Base-by-base conservation (phyloP, 2,329 filamentous ascomycete species). In the Orbilia javanica region DNA sequence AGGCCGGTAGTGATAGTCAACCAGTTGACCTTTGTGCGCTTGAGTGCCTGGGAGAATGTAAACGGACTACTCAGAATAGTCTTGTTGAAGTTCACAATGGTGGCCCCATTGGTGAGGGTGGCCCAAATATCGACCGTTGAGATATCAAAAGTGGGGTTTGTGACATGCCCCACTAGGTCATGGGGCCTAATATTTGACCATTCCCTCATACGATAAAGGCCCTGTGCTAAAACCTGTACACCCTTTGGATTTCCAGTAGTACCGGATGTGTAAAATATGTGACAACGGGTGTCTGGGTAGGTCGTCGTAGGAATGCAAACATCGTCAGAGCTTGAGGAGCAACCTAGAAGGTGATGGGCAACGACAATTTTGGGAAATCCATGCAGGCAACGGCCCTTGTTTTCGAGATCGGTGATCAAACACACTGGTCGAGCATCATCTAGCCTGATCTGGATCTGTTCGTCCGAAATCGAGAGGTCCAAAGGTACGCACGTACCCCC, bases 261-360 rank as follows among this genome's bases (percentile, higher is more conserved):
- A 1, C 62, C 62, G 13, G 62, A 65, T 7, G 62, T 65, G 10
- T 65, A 65, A 13, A 65, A 48, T 20, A 65, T 65, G 13, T 65
- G 62, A 31, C 42, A 50, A 6, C 62, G 62, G 22, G 62, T 65
- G 1, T 65, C 39, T 13, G 62, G 42, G 11, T 65, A 50, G 6
- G 62, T 65, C 4, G 13, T 4, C 20, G 62, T 48, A 50, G 62
- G 62, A 18, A 48, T 20, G 8, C 62, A 65, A n/a, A 18, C 22
- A 5, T 34, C 6, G 39, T 4, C 29, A 3, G 25, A 10, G 3
- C 4, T 20, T 11, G 57, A 29, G 18, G 29, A 13, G 4, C 3
- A 34, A 15, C 20, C 27, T 10, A 65, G 62, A 15, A 18, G 7
- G 20, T 22, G 25, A 15, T n/a, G 39, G 22, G 10, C 4, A 10